Evolutionary conservation across 2,329 filamentous ascomycete species (phyloP).

Genomic region (Pseudogymnoascus sp.): DNA sequence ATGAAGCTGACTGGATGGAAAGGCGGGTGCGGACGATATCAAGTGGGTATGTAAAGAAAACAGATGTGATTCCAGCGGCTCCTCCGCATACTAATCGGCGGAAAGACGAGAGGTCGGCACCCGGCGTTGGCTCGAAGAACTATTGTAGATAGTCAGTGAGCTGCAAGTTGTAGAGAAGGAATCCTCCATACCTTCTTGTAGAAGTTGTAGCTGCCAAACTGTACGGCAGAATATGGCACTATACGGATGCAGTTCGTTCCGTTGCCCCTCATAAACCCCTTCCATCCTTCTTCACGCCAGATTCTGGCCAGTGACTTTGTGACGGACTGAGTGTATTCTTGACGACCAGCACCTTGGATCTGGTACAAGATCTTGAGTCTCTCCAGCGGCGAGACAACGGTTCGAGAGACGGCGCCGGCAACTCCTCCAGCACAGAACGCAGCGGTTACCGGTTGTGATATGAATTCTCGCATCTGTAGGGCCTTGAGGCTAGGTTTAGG

Average conservation of each 20-base stretch:
- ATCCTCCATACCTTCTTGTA: constrained; percentile 71
- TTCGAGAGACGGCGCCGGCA: constrained; percentile 93
- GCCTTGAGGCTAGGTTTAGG: constrained; percentile 27
- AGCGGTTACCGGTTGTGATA: constrained; percentile 80
- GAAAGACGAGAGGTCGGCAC: constrained; percentile 64
- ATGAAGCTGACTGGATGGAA: constrained; percentile 96
- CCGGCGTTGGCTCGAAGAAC: constrained; percentile 71
- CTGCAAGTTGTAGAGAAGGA: background rate
- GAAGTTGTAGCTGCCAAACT: constrained; percentile 96
- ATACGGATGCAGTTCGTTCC: constrained; percentile 98
- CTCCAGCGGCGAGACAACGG: constrained; percentile 92
- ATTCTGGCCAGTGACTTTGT: constrained; percentile 86
- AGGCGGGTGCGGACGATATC: constrained; percentile 94
- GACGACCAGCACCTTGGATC: constrained; percentile 80
- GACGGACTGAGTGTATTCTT: constrained; percentile 90
- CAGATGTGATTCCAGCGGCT: constrained; percentile 87
- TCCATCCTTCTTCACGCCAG: constrained; percentile 95
- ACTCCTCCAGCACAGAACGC: constrained; percentile 92
- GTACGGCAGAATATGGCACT: constrained; percentile 94
- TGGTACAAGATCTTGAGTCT: constrained; percentile 97
- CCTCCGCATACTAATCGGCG: constrained; percentile 83
- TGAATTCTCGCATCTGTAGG: constrained; percentile 34
- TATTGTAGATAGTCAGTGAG: constrained; percentile 34
- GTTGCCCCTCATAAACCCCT: constrained; percentile 95
- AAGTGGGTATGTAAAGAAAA: constrained; percentile 89